Conservation (phyloP, 2,329 filamentous ascomycete genomes). For the Ceratocystis diversiconidia region DNA sequence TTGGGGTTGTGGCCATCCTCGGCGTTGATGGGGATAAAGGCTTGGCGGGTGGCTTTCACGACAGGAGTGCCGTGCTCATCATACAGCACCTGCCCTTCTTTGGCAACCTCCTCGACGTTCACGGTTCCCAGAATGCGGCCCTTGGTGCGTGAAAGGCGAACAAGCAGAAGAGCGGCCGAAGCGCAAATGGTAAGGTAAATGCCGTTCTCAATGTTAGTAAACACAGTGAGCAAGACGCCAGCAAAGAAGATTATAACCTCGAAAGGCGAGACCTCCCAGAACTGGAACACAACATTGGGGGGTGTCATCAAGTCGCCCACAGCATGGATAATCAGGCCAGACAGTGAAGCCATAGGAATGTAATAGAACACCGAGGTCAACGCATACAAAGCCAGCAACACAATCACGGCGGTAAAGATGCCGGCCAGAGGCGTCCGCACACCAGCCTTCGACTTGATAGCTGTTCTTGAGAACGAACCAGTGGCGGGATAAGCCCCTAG, state of each 20-base stretch:
- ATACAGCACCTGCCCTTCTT: constrained; percentile 13
- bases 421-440: constrained; percentile 84
- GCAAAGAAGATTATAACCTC: constrained; percentile 89
- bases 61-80: constrained; percentile 14
- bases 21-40: constrained; percentile 35
- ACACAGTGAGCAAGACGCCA: constrained; percentile 80
- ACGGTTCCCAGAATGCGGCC: constrained; percentile 76
- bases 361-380: constrained; percentile 84
- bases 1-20: constrained; percentile 38
- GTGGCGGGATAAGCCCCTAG: constrained; percentile 76
- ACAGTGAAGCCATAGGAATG: constrained; percentile 66
- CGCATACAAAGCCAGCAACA: constrained; percentile 80
- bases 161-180: constrained; percentile 66
- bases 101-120: constrained; percentile 27
- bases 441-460: constrained; percentile 93
- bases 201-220: constrained; percentile 77
- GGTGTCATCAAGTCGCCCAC: constrained; percentile 85
- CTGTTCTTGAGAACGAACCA: constrained; percentile 89
- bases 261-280: constrained; percentile 83
- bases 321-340: constrained; percentile 89
- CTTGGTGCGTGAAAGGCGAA: constrained; percentile 66
- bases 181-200: constrained; percentile 75
- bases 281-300: constrained; percentile 83
- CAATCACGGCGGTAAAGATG: constrained; percentile 71
- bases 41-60: constrained; percentile 18